Conservation (phyloP, 2,329 filamentous ascomycete species). For the Ceratocystis colombiana region DNA sequence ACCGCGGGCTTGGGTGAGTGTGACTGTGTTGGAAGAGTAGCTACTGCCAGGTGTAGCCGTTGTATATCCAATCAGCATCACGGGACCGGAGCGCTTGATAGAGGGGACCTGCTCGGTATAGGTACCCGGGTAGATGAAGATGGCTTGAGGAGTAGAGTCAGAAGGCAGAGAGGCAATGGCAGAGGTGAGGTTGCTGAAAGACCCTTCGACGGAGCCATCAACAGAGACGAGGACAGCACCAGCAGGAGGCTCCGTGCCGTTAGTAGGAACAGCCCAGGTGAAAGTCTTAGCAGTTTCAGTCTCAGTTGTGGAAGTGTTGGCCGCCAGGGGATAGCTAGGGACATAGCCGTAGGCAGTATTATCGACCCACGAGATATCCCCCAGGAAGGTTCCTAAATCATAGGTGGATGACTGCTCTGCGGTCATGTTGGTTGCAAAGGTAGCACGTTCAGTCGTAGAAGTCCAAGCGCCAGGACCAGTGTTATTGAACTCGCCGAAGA, state of each 20-base stretch:
- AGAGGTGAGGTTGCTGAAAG: conserved; percentile 30
- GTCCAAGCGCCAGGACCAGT: conserved; percentile 42
- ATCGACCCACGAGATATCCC: conserved; percentile 37
- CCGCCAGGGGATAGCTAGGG: conserved; percentile 32
- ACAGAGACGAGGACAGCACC: conserved; percentile 37
- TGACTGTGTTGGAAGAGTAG: conserved; percentile 50
- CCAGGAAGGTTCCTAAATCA: conserved; percentile 34
- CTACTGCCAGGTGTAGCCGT: conserved; percentile 35
- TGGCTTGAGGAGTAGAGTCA: conserved; percentile 31
- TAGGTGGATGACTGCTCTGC: conserved; percentile 26
- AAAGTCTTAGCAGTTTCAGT: not conserved
- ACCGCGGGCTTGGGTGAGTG: conserved; percentile 32
- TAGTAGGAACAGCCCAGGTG: conserved; percentile 31
- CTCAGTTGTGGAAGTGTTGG: conserved; percentile 23
- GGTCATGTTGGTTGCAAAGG: conserved; percentile 34
- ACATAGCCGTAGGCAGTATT: conserved; percentile 34
- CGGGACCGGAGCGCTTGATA: conserved; percentile 38
- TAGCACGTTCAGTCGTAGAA: conserved; percentile 41
- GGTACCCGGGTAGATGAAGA: conserved; percentile 39
- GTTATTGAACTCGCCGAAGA: conserved; percentile 52
- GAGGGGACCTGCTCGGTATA: conserved; percentile 53
- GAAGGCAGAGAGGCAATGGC: conserved; percentile 28
- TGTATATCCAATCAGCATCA: conserved; percentile 52
- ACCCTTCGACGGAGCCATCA: conserved; percentile 28
- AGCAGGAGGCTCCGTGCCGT: conserved; percentile 35